Base-by-base conservation (phyloP, 2,329 filamentous ascomycete species). In the Sporothrix variecibatus region DNA sequence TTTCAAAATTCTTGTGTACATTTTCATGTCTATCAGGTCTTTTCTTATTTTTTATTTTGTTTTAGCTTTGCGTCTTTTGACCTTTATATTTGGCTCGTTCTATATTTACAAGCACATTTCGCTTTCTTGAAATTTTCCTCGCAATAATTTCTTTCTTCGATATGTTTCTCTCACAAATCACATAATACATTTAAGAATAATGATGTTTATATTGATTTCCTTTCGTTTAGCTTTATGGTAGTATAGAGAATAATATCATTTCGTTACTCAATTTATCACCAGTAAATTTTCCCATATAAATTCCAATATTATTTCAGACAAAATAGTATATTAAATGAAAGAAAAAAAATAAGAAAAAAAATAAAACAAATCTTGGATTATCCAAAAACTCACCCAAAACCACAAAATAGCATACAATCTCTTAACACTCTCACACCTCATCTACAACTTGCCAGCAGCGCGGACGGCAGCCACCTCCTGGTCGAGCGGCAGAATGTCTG, bases 401-500 rank as follows among this genome's bases (percentile, higher is more conserved):
- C 6, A 1, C 4, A 28, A 17, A 17, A 15, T 6, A 23, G 8
- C 6, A 23, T n/a, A 7, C 12, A 28, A 12, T 0, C 34, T 34
- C 34, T 5, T 3, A 4, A 34, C 2, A 34, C 34, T 4, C 5
- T 20, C 20, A 26, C 34, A 64, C 26, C 43, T 34, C 62, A 20
- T 46, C 26, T 73, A 75, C 70, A 53, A 6, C 71, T 74, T 71
- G 1, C 28, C 58, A 20, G 43, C 38, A 0, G 75, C 78, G 77
- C 78, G 80, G 23, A 81, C 91, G 58, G 89, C 91, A 8, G 85
- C 77, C 6, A 97, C 94, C 84, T 97, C 95, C 78, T 96, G 89
- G 58, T 92, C 92, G 78, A 93, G 84, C 4, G 88, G 89, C 83
- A 98, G 79, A 76, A 99, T 92, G 83, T 97, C 88, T 53, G 95